These are phyloP conservation scores for Suhomyces taliae DNA, from an alignment of 1,139 yeast genomes.

Conservation along the genomic window DNA sequence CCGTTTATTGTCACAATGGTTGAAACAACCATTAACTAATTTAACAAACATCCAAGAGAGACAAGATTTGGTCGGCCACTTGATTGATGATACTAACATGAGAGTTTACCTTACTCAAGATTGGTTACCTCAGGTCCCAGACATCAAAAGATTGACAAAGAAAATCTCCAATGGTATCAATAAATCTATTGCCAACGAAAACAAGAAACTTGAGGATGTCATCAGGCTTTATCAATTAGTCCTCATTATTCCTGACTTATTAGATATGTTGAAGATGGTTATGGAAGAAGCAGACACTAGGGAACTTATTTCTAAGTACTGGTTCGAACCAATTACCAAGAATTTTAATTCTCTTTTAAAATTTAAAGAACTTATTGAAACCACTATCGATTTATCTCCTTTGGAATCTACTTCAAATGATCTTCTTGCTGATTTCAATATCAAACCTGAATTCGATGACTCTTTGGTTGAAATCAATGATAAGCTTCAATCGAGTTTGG, in stretches of 20 bases:
- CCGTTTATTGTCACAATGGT: conserved; percentile 86
- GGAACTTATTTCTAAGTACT: conserved; percentile 46
- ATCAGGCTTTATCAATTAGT: conserved; percentile 86
- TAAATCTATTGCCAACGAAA: conserved; percentile 35
- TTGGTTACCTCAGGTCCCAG: conserved; percentile 75
- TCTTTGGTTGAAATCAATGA: conserved; percentile 61
- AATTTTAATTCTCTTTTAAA: conserved; percentile 56
- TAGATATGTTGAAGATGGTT: conserved; percentile 48
- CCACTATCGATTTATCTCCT: conserved; percentile 85
- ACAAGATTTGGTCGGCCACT: conserved; percentile 68
- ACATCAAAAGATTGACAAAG: conserved; percentile 70
- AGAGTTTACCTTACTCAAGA: conserved; percentile 68
- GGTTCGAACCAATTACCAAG: conserved; percentile 58
- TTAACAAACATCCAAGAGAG: conserved; percentile 59
- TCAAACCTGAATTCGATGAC: conserved; percentile 88
- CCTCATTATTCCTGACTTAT: conserved; percentile 65
- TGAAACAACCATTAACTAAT: conserved; percentile 87
- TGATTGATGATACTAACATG: conserved; percentile 68
- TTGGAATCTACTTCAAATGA: conserved; percentile 51
- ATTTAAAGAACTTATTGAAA: conserved; percentile 83
- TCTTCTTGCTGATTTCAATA: conserved; percentile 64
- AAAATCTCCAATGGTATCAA: conserved; percentile 51
- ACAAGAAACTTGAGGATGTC: conserved; percentile 74
- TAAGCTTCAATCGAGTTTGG: conserved; percentile 55
- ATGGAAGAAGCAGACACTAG: conserved; percentile 25